A percentile compares a stretch with the other conserved stretches of the same genome.
Conservation (phyloP, 768 basidiomycete species). For the Kwoniella botswanensis region DNA sequence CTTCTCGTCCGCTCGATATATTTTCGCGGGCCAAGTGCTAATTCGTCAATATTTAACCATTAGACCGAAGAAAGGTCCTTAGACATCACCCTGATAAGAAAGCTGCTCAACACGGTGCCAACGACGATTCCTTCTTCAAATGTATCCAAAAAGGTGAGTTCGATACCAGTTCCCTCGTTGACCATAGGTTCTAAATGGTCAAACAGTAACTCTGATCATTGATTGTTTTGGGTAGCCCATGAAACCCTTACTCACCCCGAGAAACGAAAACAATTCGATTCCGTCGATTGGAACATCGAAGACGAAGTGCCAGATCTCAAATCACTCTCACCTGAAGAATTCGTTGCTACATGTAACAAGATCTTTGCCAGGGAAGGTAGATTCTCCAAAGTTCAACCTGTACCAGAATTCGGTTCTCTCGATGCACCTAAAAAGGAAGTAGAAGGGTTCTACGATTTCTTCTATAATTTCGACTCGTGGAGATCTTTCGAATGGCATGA, state of each 20-base stretch:
- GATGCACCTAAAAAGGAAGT: slow-evolving; percentile 79
- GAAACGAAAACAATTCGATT: slow-evolving; percentile 92
- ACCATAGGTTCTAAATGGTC: no score
- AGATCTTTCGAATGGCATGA: slow-evolving; percentile 96
- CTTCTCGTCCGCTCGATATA: no score
- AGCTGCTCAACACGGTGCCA: slow-evolving; percentile 64
- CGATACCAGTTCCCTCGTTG: no score
- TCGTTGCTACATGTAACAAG: slow-evolving; percentile 76
- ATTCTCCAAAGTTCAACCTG: slow-evolving; percentile 83
- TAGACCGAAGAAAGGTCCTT: slow-evolving; percentile 98
- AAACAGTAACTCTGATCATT: neutral
- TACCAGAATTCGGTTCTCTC: slow-evolving; percentile 74
- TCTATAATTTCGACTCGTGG: slow-evolving; percentile 99
- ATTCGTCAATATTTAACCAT: neutral
- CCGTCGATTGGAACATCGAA: slow-evolving; percentile 84
- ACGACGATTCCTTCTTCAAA: slow-evolving; percentile 99
- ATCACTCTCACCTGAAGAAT: slow-evolving; percentile 61
- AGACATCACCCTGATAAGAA: slow-evolving; percentile 99
- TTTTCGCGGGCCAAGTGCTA: neutral
- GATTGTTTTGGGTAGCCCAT: slow-evolving; percentile 63
- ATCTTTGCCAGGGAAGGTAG: slow-evolving; percentile 90
- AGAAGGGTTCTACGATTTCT: slow-evolving; percentile 95
- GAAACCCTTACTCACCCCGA: slow-evolving; percentile 88
- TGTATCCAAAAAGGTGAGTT: slow-evolving; percentile 82
- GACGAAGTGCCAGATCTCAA: slow-evolving; percentile 67